A percentile compares a stretch with the other conserved stretches of the same genome.
phyloP scores from a whole-genome alignment of 441 rosid species.

The Croton laevigatus region DNA sequence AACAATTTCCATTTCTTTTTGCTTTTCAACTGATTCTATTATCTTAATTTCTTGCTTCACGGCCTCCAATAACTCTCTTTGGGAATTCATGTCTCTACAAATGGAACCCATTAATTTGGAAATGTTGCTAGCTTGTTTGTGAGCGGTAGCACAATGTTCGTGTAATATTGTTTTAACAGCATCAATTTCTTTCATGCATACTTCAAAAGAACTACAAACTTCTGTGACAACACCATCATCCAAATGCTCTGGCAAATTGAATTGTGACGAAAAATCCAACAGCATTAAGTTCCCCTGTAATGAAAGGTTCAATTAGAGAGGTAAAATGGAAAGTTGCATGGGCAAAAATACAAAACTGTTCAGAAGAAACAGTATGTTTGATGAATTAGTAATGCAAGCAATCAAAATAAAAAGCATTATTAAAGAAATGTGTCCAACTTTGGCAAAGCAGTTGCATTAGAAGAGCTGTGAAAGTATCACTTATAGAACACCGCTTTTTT shows the following conservation, averaged over 20 bases:
- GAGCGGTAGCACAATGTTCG: slow-evolving; percentile 48
- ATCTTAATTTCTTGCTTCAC: slow-evolving; percentile 40
- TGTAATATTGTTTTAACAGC: slow-evolving; percentile 46
- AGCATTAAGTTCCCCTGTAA: slow-evolving; percentile 50
- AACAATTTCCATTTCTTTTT: slow-evolving; percentile 56
- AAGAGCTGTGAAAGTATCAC: neutral
- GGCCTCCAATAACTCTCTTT: slow-evolving; percentile 43
- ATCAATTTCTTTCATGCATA: slow-evolving; percentile 40
- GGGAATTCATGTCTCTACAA: slow-evolving; percentile 38
- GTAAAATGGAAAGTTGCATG: slow-evolving; percentile 18
- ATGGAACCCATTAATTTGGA: slow-evolving; percentile 44
- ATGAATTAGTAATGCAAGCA: neutral
- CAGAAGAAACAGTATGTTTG: slow-evolving; percentile 7
- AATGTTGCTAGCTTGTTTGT: slow-evolving; percentile 49
- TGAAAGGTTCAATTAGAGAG: slow-evolving; percentile 26
- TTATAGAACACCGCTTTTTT: neutral
- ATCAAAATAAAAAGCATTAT: slow-evolving; percentile 7
- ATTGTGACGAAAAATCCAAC: slow-evolving; percentile 42
- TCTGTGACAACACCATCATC: slow-evolving; percentile 40
- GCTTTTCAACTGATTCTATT: slow-evolving; percentile 45
- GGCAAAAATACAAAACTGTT: slow-evolving; percentile 10
- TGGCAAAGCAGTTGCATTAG: neutral
- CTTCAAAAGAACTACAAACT: slow-evolving; percentile 57
- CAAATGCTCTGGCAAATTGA: slow-evolving; percentile 40
- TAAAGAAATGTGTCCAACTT: neutral